A percentile compares a stretch with the other conserved stretches of the same genome.
These are phyloP conservation scores for Aureococcus anophagefferens DNA, from an alignment of 108 stramenopile genomes.

Conservation along the genomic window DNA sequence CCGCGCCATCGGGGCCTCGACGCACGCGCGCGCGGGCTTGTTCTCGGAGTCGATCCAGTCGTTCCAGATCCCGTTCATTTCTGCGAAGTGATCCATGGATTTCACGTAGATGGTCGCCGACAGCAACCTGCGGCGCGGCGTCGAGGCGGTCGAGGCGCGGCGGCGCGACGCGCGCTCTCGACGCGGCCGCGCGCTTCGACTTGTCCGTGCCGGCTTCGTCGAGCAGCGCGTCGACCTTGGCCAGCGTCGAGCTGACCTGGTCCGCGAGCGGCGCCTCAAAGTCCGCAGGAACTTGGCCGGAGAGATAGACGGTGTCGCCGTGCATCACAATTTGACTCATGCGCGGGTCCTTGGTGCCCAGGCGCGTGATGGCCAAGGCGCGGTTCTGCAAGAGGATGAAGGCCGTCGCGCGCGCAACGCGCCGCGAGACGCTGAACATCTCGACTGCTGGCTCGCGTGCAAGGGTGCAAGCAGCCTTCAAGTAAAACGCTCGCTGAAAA, in stretches of 20 bases:
- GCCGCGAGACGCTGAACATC: too few relatives aligned
- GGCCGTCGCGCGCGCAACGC: too few relatives aligned
- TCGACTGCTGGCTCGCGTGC: too few relatives aligned
- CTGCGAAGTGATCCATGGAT: slow-evolving; percentile 50
- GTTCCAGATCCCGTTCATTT: slow-evolving; percentile 56
- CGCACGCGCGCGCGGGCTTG: slow-evolving; percentile 55
- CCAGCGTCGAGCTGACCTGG: slow-evolving; percentile 46
- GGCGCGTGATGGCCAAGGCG: too few relatives aligned
- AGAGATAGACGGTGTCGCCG: slow-evolving; percentile 6
- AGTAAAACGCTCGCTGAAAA: too few relatives aligned
- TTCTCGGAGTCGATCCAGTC: slow-evolving; percentile 56
- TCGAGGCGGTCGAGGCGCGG: too few relatives aligned
- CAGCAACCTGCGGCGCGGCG: too few relatives aligned
- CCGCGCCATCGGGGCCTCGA: slow-evolving; percentile 50
- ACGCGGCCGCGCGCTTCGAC: too few relatives aligned
- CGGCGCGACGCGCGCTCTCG: too few relatives aligned
- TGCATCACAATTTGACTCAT: not conserved
- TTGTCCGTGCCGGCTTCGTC: slow-evolving; percentile 51
- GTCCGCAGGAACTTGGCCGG: slow-evolving; percentile 3
- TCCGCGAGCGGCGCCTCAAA: not conserved
- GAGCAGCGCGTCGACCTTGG: slow-evolving; percentile 47
- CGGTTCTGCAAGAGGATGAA: too few relatives aligned
- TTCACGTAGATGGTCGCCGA: slow-evolving; percentile 57
- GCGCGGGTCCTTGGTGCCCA: too few relatives aligned
- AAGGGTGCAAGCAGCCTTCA: too few relatives aligned